Base-by-base conservation (phyloP, 2,329 filamentous ascomycete species). In the Trichoderma hamatum region DNA sequence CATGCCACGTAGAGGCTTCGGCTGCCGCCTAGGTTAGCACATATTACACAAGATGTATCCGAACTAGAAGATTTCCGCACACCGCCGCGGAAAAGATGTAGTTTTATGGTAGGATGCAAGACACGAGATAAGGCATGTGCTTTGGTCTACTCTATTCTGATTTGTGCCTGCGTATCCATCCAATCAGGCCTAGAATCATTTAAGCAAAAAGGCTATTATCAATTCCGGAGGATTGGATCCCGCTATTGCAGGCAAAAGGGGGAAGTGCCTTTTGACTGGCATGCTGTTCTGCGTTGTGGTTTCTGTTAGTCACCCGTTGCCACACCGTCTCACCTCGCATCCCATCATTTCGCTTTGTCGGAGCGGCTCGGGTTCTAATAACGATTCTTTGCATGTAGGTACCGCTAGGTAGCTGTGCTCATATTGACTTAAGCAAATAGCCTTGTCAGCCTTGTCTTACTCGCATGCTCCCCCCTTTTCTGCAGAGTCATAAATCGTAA, bases 1-100 rank as follows among this genome's bases (percentile, higher is more conserved):
- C 64, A 58, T 67, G 64, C 36, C 64, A 67, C 52, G 64, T 58
- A 51, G 54, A 34, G 11, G 54, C 39, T 43, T 21, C 3, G 6
- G 11, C 14, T n/a, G 5, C 9, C 30, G 19, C 21, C 13, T 36
- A 52, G 46, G 39, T 43, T 30, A 16, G 32, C 4, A 52, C 19
- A 24, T n/a, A 55, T 56, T 65, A 34, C 36, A 46, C 52, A 46
- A 32, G 13, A n/a, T 34, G 52, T 58, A 30, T 66, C 62, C n/a
- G n/a, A 11, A 49, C 32, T 43, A 13, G 32, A 24, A 14, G 34
- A 13, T 3, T 24, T 19, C 16, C 54, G 28, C 39, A 59, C 43
- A 67, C 39, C 64, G 54, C 64, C 39, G 28, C 43, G 16, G 39
- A 43, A 39, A 14, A 3, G 9, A 9, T 6, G 28, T n/a, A 14